Conservation (phyloP, 176 grass and related monocot genomes). For the Triticum monococcum region DNA sequence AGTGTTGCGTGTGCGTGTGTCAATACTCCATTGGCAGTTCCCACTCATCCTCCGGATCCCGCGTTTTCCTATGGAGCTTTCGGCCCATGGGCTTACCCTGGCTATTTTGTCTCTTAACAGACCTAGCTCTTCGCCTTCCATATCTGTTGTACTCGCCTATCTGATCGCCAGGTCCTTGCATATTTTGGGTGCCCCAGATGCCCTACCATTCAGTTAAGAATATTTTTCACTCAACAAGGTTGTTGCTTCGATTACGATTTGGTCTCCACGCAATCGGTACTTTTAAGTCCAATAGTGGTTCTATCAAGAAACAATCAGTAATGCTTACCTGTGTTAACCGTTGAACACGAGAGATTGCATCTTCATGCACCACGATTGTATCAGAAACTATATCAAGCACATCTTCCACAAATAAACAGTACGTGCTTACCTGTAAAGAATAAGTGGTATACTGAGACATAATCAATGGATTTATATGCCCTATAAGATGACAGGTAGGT, state of each 20-base stretch:
- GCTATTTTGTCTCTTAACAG: slow-evolving; percentile 13
- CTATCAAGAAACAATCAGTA: slow-evolving; percentile 20
- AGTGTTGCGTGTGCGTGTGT: not conserved
- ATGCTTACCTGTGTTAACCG: slow-evolving; percentile 79
- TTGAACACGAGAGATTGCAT: slow-evolving; percentile 78
- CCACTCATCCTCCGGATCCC: slow-evolving; percentile 55
- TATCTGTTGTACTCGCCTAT: slow-evolving; percentile 41
- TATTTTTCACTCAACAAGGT: slow-evolving; percentile 6
- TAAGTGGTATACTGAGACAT: not conserved
- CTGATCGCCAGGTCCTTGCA: slow-evolving; percentile 37
- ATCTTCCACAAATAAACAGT: slow-evolving; percentile 80
- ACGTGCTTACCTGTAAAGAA: slow-evolving; percentile 78
- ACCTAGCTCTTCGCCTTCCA: slow-evolving; percentile 36
- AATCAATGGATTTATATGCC: not conserved
- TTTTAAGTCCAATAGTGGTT: not conserved
- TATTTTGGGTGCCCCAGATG: slow-evolving; percentile 70
- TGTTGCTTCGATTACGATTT: not conserved
- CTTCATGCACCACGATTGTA: slow-evolving; percentile 80
- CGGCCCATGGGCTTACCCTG: slow-evolving; percentile 25
- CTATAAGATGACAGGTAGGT: not conserved
- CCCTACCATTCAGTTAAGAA: slow-evolving; percentile 42
- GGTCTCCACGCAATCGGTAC: not conserved
- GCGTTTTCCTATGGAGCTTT: slow-evolving; percentile 43
- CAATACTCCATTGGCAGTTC: slow-evolving; percentile 84
- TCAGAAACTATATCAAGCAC: slow-evolving; percentile 73